Conservation (phyloP, 2,329 filamentous ascomycete species). For the Ophiostoma sp. region DNA sequence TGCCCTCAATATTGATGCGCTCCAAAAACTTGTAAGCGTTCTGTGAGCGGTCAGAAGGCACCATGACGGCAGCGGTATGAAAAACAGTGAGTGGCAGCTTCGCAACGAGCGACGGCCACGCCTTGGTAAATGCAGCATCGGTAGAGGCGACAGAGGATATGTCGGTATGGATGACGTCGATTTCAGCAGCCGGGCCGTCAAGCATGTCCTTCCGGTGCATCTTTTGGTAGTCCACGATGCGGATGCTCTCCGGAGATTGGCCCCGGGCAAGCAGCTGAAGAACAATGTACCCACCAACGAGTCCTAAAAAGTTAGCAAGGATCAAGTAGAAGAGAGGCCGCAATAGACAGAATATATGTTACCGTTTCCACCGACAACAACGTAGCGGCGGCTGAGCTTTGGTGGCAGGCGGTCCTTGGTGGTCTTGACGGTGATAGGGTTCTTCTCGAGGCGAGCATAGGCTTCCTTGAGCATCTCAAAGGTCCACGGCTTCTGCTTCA, state of each 20-base stretch:
- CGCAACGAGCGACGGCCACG: constrained; percentile 38
- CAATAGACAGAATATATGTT: constrained; percentile 16
- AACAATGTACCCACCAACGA: constrained; percentile 45
- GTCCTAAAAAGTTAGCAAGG: constrained; percentile 19
- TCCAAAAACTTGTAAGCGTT: constrained; percentile 37
- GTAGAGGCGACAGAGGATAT: constrained; percentile 39
- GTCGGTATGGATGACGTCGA: constrained; percentile 41
- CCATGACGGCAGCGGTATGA: constrained; percentile 45
- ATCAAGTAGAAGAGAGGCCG: not conserved
- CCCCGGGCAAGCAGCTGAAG: constrained; percentile 44
- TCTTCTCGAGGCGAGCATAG: constrained; percentile 32
- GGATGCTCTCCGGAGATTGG: constrained; percentile 41
- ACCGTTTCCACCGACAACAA: constrained; percentile 38
- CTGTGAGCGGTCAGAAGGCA: constrained; percentile 39
- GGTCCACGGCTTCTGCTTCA: constrained; percentile 34
- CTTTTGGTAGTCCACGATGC: constrained; percentile 43
- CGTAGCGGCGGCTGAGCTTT: constrained; percentile 34
- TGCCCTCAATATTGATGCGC: constrained; percentile 45
- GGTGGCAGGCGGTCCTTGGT: constrained; percentile 33
- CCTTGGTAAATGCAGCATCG: constrained; percentile 38
- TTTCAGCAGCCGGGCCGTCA: constrained; percentile 32
- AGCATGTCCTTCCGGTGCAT: constrained; percentile 39
- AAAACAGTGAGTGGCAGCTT: constrained; percentile 45
- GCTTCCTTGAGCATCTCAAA: constrained; percentile 31
- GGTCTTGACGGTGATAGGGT: constrained; percentile 29